A percentile compares a stretch with the other conserved stretches of the same genome.
These are phyloP conservation scores for Vanilla planifolia DNA, from an alignment of 106 monocot genomes.

Conservation along the genomic window DNA sequence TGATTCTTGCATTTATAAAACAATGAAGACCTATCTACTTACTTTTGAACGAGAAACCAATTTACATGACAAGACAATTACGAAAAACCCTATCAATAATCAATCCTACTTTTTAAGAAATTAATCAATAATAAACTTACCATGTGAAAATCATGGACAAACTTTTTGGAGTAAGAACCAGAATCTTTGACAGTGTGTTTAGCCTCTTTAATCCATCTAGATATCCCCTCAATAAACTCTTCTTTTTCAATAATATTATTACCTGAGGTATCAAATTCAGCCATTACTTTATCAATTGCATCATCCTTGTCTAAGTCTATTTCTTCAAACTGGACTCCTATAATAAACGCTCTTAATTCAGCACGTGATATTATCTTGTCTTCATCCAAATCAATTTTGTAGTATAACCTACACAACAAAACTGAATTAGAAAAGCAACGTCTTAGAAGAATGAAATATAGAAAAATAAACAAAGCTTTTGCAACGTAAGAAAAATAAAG, in stretches of 20 bases:
- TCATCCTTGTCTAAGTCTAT: slow-evolving; percentile 50
- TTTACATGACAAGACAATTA: too few species aligned
- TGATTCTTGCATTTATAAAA: too few species aligned
- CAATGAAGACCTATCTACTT: too few species aligned
- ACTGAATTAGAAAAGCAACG: not conserved
- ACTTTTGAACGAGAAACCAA: too few species aligned
- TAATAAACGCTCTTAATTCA: slow-evolving; percentile 66
- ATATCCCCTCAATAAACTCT: slow-evolving; percentile 58
- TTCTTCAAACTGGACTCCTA: slow-evolving; percentile 65
- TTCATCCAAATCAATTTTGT: slow-evolving; percentile 50
- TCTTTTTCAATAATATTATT: slow-evolving; percentile 40
- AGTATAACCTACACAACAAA: slow-evolving; percentile 54
- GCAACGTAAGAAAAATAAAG: not conserved
- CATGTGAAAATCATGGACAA: slow-evolving; percentile 59
- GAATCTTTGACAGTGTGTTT: slow-evolving; percentile 29
- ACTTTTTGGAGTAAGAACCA: slow-evolving; percentile 44
- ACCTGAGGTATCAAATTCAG: slow-evolving; percentile 70
- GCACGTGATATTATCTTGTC: slow-evolving; percentile 29
- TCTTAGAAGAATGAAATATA: not conserved
- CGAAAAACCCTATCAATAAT: too few species aligned
- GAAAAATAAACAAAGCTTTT: not conserved
- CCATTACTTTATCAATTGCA: slow-evolving; percentile 61
- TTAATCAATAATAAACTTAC: slow-evolving; percentile 26
- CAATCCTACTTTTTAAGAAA: too few species aligned
- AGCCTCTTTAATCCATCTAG: slow-evolving; percentile 70